phyloP scores from a whole-genome alignment of 805 yeast species.

The Saturnispora zaruensis region DNA sequence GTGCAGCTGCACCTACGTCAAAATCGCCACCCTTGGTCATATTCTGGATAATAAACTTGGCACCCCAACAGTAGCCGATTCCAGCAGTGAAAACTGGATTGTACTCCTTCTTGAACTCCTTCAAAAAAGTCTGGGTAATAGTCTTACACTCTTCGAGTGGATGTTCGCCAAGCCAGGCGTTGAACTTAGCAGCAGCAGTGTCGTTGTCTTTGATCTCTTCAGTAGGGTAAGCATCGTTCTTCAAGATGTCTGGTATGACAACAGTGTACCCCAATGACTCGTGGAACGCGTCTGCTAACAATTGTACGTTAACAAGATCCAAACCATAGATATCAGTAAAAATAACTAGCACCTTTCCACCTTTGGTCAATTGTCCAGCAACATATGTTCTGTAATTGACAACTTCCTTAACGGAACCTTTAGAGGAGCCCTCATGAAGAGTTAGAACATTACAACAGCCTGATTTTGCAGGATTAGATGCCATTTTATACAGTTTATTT shows the following conservation, averaged over 20 bases:
- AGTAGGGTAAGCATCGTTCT: conserved; percentile 41
- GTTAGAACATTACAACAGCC: conserved; percentile 12
- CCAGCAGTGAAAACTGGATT: conserved; percentile 43
- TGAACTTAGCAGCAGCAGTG: conserved; percentile 14
- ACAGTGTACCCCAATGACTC: conserved; percentile 49
- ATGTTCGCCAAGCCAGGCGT: conserved; percentile 37
- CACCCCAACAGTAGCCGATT: conserved; percentile 83
- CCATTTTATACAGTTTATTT: conserved; percentile 7
- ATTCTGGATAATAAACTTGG: conserved; percentile 53
- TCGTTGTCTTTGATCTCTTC: conserved; percentile 2
- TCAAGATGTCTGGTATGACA: conserved; percentile 67
- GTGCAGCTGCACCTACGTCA: conserved; percentile 68
- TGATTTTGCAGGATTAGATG: conserved; percentile 14
- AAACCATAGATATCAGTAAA: conserved; percentile 66
- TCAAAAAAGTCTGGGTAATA: conserved; percentile 41
- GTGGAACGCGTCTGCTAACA: conserved; percentile 63
- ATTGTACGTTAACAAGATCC: conserved; percentile 44
- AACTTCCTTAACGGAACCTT: conserved; percentile 35
- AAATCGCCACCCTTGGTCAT: conserved; percentile 30
- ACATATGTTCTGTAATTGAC: conserved; percentile 40
- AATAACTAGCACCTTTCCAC: conserved; percentile 46
- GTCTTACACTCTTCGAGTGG: conserved; percentile 38
- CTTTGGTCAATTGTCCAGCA: conserved; percentile 34
- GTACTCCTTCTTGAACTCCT: conserved; percentile 34
- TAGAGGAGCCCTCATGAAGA: conserved; percentile 33